Evolutionary conservation across 1,139 yeast species (phyloP).

Genomic region (Taiozyma onychis): DNA sequence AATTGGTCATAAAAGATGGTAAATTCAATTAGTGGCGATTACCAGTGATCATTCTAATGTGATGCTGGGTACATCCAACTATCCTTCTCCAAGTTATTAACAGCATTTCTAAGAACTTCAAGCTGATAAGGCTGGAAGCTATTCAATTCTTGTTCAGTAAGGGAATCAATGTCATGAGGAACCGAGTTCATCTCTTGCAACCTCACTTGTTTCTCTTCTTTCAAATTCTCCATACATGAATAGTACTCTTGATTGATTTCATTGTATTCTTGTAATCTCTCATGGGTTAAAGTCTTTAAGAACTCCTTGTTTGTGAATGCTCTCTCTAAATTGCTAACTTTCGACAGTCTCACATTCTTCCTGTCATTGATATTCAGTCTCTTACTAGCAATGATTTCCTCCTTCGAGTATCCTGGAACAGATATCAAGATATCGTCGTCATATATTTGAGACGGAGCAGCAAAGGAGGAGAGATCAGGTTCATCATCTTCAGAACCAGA

Average conservation of each 20-base stretch:
- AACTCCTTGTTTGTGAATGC: conserved; percentile 14
- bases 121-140: conserved; percentile 1
- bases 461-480: conserved; percentile 20
- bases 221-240: conserved; percentile 4
- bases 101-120: conserved; percentile 8
- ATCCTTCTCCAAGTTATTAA: conserved; percentile 4
- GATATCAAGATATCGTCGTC: conserved; percentile 22
- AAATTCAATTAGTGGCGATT: background rate
- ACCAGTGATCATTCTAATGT: background rate
- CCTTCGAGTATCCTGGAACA: conserved; percentile 22
- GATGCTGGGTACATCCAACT: conserved; percentile 12
- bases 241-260: conserved; percentile 12
- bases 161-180: background rate
- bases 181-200: background rate
- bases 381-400: conserved; percentile 21
- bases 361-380: conserved; percentile 17
- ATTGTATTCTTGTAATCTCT: conserved; percentile 12
- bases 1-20: background rate
- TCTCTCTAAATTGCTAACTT: conserved; percentile 18
- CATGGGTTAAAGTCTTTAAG: conserved; percentile 7
- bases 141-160: background rate
- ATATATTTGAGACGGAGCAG: conserved; percentile 9
- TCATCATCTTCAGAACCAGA: conserved; percentile 24
- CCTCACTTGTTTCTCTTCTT: conserved; percentile 3
- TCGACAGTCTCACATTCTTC: conserved; percentile 20